phyloP scores from a whole-genome alignment of 352 stramenopile species.

The Phytophthora tentaculata region DNA sequence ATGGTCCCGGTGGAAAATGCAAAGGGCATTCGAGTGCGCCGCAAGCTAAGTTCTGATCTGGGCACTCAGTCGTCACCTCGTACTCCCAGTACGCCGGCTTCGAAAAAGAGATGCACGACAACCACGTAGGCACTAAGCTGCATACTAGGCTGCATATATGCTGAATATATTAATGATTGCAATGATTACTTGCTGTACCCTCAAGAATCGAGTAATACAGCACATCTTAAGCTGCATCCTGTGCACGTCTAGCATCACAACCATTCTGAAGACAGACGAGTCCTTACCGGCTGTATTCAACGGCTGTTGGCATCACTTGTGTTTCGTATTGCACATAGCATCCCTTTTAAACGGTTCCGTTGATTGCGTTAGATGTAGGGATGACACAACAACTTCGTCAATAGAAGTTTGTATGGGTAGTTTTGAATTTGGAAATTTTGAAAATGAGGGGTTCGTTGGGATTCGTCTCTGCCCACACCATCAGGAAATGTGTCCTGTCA shows the following conservation, averaged over 20 bases:
- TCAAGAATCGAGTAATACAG: no score
- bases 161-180: no score
- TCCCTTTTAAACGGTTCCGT: neutral
- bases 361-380: neutral
- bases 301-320: neutral
- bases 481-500: neutral
- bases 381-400: neutral
- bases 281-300: neutral
- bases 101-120: no score
- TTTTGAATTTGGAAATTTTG: conserved; percentile 3
- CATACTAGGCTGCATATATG: no score
- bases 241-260: no score
- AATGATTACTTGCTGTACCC: no score
- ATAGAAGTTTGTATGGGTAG: conserved; percentile 2
- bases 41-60: neutral
- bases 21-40: neutral
- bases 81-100: no score
- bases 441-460: neutral
- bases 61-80: no score
- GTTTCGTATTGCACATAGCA: neutral
- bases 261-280: no score
- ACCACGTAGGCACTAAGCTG: no score
- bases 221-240: no score
- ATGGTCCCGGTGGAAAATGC: no score
- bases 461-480: neutral